Percentiles rank a stretch among this genome's conserved stretches.
Evolutionary conservation across 1,284 basidiomycete species (phyloP).

Genomic region (Irpex lacteus): DNA sequence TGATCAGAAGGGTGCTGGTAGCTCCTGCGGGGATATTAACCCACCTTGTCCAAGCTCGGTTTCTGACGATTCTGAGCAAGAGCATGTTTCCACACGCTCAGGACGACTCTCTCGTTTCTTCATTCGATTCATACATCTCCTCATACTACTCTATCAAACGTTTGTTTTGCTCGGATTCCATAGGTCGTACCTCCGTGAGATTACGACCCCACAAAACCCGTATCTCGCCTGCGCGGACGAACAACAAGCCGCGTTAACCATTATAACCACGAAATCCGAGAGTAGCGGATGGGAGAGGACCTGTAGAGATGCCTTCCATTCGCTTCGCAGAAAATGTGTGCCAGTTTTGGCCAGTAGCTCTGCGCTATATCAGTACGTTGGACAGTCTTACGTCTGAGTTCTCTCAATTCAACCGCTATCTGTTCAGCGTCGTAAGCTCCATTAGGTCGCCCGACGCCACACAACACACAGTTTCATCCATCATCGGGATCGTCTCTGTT

Average conservation of each 20-base stretch:
- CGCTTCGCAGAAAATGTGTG: not conserved
- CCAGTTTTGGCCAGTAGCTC: not conserved
- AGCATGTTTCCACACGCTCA: not conserved
- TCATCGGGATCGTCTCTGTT: not conserved
- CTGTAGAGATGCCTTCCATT: not conserved
- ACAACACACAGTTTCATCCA: not conserved
- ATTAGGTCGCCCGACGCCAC: not conserved
- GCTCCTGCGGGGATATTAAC: too few species aligned
- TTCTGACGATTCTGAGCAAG: not conserved
- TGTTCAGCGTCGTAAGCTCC: not conserved
- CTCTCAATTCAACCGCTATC: not conserved
- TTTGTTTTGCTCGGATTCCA: not conserved
- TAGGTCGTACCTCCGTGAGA: not conserved
- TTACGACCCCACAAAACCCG: not conserved
- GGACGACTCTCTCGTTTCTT: not conserved
- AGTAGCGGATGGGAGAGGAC: not conserved
- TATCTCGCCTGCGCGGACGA: not conserved
- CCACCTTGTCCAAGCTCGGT: too few species aligned
- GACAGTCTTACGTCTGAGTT: not conserved
- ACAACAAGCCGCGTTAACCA: not conserved
- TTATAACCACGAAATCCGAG: not conserved
- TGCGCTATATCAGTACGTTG: not conserved
- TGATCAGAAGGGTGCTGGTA: too few species aligned
- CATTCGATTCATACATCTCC: not conserved
- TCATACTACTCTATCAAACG: not conserved